phyloP scores from a whole-genome alignment of 2,329 filamentous ascomycete genomes.

The Sclerotiophoma versabilis region DNA sequence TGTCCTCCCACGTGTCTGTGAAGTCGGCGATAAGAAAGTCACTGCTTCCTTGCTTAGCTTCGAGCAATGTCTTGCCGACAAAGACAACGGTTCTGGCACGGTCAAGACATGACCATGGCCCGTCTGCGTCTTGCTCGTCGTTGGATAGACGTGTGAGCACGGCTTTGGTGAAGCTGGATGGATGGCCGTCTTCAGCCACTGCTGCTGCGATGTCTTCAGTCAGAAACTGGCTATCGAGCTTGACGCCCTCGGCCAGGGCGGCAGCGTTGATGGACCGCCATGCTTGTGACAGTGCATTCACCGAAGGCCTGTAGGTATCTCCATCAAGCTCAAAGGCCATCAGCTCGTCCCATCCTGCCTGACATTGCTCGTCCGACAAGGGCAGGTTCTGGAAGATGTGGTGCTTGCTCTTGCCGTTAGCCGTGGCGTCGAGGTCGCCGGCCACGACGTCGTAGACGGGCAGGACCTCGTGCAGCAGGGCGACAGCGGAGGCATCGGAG shows the following conservation, averaged over 20 bases:
- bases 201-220: slow-evolving; percentile 41
- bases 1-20: slow-evolving; percentile 48
- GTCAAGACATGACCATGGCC: slow-evolving; percentile 47
- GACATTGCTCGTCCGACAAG: slow-evolving; percentile 60
- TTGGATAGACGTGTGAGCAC: slow-evolving; percentile 46
- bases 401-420: slow-evolving; percentile 45
- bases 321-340: slow-evolving; percentile 60
- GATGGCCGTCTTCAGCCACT: slow-evolving; percentile 49
- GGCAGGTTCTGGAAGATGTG: slow-evolving; percentile 59
- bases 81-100: slow-evolving; percentile 41
- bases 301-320: slow-evolving; percentile 57
- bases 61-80: slow-evolving; percentile 41
- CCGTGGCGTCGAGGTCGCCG: slow-evolving; percentile 34
- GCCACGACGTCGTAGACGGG: slow-evolving; percentile 49
- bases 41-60: slow-evolving; percentile 30
- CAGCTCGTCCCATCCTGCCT: slow-evolving; percentile 58
- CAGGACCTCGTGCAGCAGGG: slow-evolving; percentile 48
- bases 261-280: slow-evolving; percentile 57
- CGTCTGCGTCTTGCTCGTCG: slow-evolving; percentile 34
- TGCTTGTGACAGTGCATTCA: slow-evolving; percentile 54
- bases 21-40: slow-evolving; percentile 45
- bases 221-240: slow-evolving; percentile 50
- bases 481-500: slow-evolving; percentile 43
- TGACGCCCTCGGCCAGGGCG: slow-evolving; percentile 51
- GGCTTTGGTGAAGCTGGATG: slow-evolving; percentile 45